Evolutionary conservation across 2,329 filamentous ascomycete species (phyloP).

Genomic region (Xenoacremonium recifei): DNA sequence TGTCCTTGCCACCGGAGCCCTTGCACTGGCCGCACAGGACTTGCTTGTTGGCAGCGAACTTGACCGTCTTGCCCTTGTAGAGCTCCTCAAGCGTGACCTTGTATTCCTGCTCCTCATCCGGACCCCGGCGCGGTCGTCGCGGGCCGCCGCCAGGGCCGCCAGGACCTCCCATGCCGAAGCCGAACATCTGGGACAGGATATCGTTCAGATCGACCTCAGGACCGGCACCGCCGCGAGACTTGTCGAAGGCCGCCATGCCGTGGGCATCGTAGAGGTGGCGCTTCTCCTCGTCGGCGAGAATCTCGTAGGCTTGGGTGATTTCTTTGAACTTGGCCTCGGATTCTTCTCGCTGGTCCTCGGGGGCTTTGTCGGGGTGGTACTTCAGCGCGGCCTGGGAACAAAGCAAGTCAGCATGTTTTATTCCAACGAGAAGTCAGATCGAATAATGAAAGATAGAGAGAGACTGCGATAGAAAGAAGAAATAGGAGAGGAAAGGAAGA

Average conservation of each 20-base stretch:
- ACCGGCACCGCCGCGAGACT: conserved; percentile 63
- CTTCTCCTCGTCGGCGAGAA: conserved; percentile 93
- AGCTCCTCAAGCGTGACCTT: conserved; percentile 89
- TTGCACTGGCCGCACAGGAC: conserved; percentile 85
- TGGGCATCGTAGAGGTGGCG: conserved; percentile 88
- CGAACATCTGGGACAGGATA: conserved; percentile 90
- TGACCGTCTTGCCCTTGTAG: conserved; percentile 98
- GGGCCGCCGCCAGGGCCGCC: conserved; percentile 47
- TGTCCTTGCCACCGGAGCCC: conserved; percentile 86
- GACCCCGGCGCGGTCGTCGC: conserved; percentile 66
- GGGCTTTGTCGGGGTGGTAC: conserved; percentile 94
- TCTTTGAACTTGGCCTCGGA: conserved; percentile 92
- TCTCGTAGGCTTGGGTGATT: conserved; percentile 93
- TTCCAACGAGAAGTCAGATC: neutral
- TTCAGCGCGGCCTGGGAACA: conserved; percentile 71
- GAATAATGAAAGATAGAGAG: no score
- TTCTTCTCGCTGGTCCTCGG: conserved; percentile 77
- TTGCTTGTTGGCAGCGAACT: conserved; percentile 94
- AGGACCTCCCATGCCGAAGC: conserved; percentile 64
- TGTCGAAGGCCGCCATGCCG: conserved; percentile 94
- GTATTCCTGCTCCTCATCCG: conserved; percentile 87
- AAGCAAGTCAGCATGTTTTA: conserved; percentile 5
- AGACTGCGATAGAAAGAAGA: no score
- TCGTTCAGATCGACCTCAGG: conserved; percentile 86
- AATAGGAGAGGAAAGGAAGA: no score